Conservation (phyloP, 164 flowering plant genomes). For the Tetrastigma voinierianum region DNA sequence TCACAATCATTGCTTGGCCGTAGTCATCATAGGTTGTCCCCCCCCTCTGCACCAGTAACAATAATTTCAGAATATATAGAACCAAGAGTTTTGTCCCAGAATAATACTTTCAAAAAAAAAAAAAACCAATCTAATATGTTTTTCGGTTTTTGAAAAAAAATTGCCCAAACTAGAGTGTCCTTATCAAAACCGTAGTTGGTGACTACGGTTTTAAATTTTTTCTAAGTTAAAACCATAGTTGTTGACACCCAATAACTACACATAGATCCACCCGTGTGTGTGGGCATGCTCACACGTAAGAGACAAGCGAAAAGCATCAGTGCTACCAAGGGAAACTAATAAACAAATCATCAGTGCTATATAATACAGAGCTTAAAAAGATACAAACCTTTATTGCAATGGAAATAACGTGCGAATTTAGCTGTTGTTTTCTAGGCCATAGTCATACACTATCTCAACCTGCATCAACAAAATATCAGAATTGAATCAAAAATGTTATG, state of each 20-base stretch:
- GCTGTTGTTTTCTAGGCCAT: slow-evolving; percentile 68
- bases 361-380: background rate
- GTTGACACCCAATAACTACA: no score
- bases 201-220: no score
- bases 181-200: no score
- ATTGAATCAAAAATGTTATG: background rate
- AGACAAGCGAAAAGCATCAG: no score
- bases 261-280: no score
- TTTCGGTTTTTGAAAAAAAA: no score
- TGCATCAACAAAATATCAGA: slow-evolving; percentile 34
- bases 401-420: slow-evolving; percentile 18
- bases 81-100: no score
- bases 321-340: background rate
- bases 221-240: no score
- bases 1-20: background rate
- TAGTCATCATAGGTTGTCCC: background rate
- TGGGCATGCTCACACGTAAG: no score
- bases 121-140: no score
- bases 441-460: slow-evolving; percentile 81
- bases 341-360: background rate
- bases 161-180: no score
- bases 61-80: background rate
- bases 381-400: slow-evolving; percentile 24
- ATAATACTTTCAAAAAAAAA: no score
- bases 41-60: slow-evolving; percentile 10